These are phyloP conservation scores for Dentipellis sp. DNA, from an alignment of 768 basidiomycete genomes.

Conservation along the genomic window DNA sequence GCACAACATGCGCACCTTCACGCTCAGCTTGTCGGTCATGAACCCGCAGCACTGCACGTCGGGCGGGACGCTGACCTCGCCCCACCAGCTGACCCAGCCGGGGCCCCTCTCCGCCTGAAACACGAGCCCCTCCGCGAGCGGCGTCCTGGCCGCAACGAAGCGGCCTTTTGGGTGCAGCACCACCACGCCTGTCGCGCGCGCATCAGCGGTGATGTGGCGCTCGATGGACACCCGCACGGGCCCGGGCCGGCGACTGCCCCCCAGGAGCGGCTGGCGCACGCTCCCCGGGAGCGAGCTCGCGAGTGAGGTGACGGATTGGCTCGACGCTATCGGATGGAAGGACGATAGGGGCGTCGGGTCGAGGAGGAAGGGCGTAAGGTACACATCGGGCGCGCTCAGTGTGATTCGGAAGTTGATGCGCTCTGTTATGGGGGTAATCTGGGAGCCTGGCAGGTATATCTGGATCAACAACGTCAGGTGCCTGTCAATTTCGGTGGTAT, in stretches of 20 bases:
- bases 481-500: neutral
- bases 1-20: neutral
- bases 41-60: constrained; percentile 6
- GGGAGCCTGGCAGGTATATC: constrained; percentile 11
- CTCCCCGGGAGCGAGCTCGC: neutral
- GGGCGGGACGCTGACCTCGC: constrained; percentile 3
- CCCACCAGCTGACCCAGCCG: constrained; percentile 8
- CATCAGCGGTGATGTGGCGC: constrained; percentile 4
- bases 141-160: neutral
- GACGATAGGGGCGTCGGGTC: neutral
- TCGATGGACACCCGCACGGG: constrained; percentile 4
- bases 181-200: constrained; percentile 7
- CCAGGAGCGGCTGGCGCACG: neutral
- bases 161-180: neutral
- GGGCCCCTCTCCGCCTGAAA: neutral
- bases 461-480: neutral
- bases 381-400: constrained; percentile 7
- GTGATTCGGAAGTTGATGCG: constrained; percentile 5
- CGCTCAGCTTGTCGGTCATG: constrained; percentile 1
- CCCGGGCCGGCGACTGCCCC: neutral
- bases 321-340: constrained; percentile 2
- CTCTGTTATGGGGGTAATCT: constrained; percentile 4
- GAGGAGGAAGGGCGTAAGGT: constrained; percentile 4
- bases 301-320: neutral
- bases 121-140: constrained; percentile 2